phyloP scores from a whole-genome alignment of 148 eudicot genomes.

The Camellia sinensis region DNA sequence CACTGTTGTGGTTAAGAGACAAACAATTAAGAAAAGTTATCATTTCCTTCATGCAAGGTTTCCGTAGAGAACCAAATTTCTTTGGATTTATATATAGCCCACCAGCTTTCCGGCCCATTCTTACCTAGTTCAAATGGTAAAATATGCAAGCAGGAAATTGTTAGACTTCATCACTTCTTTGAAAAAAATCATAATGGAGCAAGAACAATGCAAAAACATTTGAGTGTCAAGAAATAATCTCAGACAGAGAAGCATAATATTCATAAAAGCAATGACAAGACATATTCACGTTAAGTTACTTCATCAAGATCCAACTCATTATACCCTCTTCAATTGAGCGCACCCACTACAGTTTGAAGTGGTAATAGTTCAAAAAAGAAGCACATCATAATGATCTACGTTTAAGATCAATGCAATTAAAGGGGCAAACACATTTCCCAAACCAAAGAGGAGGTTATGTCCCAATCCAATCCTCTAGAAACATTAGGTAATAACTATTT shows the following conservation, averaged over 20 bases:
- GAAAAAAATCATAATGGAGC: background rate
- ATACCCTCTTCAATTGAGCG: background rate
- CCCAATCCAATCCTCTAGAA: background rate
- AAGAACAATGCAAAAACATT: background rate
- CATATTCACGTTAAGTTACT: background rate
- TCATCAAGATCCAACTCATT: background rate
- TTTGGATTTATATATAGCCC: slow-evolving; percentile 60
- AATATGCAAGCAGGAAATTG: background rate
- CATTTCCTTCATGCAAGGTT: slow-evolving; percentile 93
- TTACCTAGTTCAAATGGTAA: slow-evolving; percentile 18
- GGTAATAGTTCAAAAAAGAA: too few species aligned
- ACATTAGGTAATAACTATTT: background rate
- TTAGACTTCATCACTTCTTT: background rate
- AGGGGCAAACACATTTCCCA: background rate
- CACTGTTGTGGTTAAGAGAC: slow-evolving; percentile 63
- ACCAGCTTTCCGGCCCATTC: slow-evolving; percentile 74
- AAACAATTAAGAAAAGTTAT: slow-evolving; percentile 70
- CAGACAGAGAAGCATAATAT: background rate
- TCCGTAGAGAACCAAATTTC: slow-evolving; percentile 60
- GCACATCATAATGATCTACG: too few species aligned
- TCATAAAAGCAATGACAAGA: background rate
- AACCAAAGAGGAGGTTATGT: background rate
- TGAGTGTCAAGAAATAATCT: background rate
- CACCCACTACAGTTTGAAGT: too few species aligned
- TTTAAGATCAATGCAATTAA: background rate